A percentile compares a stretch with the other conserved stretches of the same genome.
Evolutionary conservation across 169 alveolate species (phyloP).

Genomic region (Perkinsus marinus): DNA sequence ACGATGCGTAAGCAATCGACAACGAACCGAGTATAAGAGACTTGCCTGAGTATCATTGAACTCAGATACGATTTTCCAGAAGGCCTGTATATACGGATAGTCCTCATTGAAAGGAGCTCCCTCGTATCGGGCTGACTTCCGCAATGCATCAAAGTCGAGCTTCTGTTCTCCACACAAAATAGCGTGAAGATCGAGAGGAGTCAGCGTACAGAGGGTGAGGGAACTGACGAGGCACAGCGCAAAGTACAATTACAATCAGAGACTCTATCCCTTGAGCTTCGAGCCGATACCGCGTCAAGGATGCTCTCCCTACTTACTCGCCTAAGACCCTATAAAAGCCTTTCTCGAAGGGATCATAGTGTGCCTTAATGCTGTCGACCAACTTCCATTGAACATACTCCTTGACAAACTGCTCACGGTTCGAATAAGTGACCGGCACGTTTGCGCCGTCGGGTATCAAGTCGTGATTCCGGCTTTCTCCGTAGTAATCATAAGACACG

Average conservation of each 20-base stretch:
- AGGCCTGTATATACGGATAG: background rate
- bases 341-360: conserved; percentile 39
- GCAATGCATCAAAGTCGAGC: conserved; percentile 49
- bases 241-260: too few species aligned
- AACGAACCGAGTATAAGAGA: too few species aligned
- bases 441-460: background rate
- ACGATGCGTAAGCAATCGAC: too few species aligned
- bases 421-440: conserved; percentile 38
- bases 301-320: conserved; percentile 38
- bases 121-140: conserved; percentile 43
- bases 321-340: conserved; percentile 53
- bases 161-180: conserved; percentile 47
- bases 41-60: conserved; percentile 22
- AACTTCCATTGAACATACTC: conserved; percentile 40
- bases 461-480: background rate
- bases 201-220: conserved; percentile 1
- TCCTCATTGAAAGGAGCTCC: conserved; percentile 29
- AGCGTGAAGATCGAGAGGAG: conserved; percentile 49
- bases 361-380: conserved; percentile 30
- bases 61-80: conserved; percentile 45
- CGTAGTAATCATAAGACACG: background rate
- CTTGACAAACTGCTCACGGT: conserved; percentile 43
- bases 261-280: too few species aligned
- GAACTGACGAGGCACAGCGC: background rate
- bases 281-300: too few species aligned